Base-by-base conservation (phyloP, 345 rosid genomes). In the Pistacia vera region DNA sequence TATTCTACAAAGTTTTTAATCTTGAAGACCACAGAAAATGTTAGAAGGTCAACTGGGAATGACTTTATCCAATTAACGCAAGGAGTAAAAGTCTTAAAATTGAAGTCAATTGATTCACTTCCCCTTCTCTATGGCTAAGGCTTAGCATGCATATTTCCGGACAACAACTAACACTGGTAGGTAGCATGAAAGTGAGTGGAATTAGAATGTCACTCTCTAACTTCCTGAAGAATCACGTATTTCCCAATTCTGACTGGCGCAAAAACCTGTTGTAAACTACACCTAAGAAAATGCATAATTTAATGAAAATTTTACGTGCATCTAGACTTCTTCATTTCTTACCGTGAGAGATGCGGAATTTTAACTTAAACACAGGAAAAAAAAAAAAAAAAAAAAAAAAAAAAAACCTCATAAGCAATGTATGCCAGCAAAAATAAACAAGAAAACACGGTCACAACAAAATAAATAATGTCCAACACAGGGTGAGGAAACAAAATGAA, bases 401-500 rank as follows among this genome's bases (percentile, higher is more conserved):
- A n/a, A n/a, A n/a, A n/a, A n/a, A n/a, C n/a, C n/a, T n/a, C n/a
- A n/a, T 20, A 9, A 75, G 35, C 55, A 55, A 30, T 25, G 4
- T 46, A 60, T 22, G 11, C 46, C 70, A 18, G 51, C 18, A 70
- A 0, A 67, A 65, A 51, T 1, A 60, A 46, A 48, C 3, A 48
- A 54, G 48, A 78, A 10, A n/a, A 51, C 17, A 18, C 18, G 8
- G 49, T 9, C 70, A 60, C 17, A 30, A 38, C 22, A 66, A 70
- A 22, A 71, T 14, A 13, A 3, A 63, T 57, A 57, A 64, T 16
- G 36, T 52, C 49, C 41, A 7, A 55, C 4, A 8, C 1, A 70
- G 44, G 35, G 52, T 8, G 14, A 36, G 44, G 36, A 62, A 65
- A 58, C 25, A 55, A 73, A 41, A 80, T 66, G n/a, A 67, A 48